Conservation (phyloP, 495 filamentous ascomycete species). For the Lepidopterella palustris region DNA sequence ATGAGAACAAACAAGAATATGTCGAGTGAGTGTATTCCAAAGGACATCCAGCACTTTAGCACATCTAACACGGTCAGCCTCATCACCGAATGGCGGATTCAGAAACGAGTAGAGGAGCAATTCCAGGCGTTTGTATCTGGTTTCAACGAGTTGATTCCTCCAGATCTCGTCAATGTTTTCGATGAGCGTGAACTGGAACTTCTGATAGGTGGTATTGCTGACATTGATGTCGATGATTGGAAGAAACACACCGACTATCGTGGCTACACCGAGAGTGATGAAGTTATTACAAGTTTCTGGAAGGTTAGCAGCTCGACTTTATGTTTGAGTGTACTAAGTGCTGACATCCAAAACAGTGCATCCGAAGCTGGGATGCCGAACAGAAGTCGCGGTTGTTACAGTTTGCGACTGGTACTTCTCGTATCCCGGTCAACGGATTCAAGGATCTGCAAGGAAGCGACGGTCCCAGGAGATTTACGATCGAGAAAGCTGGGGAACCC, state of each 20-base stretch:
- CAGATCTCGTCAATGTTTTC: constrained; percentile 96
- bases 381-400: constrained; percentile 95
- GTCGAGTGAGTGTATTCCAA: constrained; percentile 37
- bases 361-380: constrained; percentile 94
- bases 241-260: constrained; percentile 99
- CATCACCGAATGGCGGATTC: constrained; percentile 98
- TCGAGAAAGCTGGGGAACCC: constrained; percentile 92
- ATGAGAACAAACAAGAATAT: constrained; percentile 61
- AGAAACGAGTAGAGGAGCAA: constrained; percentile 95
- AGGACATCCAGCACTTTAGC: not conserved
- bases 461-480: constrained; percentile 90
- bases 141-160: constrained; percentile 94
- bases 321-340: not conserved
- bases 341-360: constrained; percentile 43
- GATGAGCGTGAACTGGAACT: constrained; percentile 96
- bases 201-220: constrained; percentile 95
- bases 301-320: constrained; percentile 53
- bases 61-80: constrained; percentile 46
- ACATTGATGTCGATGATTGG: constrained; percentile 99
- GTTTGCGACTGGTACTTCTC: constrained; percentile 94
- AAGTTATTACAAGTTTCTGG: constrained; percentile 98
- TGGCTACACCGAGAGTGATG: constrained; percentile 96
- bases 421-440: constrained; percentile 99
- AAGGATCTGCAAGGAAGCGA: constrained; percentile 98
- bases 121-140: constrained; percentile 97